These are phyloP conservation scores for Leccinum rimulosum DNA, from an alignment of 768 basidiomycete species.

Conservation along the genomic window DNA sequence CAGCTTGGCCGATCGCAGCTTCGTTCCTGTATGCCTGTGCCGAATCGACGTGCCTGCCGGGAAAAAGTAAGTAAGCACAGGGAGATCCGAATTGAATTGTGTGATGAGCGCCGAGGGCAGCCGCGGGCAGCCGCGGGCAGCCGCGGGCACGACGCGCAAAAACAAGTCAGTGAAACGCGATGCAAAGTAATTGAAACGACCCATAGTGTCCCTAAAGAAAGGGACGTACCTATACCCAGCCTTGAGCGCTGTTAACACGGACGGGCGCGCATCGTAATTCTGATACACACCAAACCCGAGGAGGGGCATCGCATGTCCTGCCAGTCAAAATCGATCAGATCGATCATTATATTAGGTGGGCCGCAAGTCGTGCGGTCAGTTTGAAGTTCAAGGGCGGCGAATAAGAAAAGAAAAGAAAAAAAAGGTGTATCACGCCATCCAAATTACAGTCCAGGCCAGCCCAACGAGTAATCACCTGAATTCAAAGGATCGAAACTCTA, in stretches of 20 bases:
- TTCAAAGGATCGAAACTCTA: slow-evolving; percentile 9
- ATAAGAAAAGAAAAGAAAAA: background rate
- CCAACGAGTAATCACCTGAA: slow-evolving; percentile 28
- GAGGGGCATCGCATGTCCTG: slow-evolving; percentile 58
- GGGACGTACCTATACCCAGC: slow-evolving; percentile 57
- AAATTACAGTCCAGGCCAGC: background rate
- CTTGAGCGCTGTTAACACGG: slow-evolving; percentile 60
- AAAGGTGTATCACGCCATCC: background rate
- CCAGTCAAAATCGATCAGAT: slow-evolving; percentile 4
- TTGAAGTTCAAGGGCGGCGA: background rate
- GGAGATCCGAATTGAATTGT: background rate
- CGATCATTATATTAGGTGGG: background rate
- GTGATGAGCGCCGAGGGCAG: background rate
- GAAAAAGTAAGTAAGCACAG: background rate
- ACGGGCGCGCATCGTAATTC: slow-evolving; percentile 54
- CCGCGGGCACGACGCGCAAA: background rate
- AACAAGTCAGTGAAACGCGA: background rate
- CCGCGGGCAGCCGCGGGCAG: background rate
- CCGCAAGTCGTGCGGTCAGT: background rate
- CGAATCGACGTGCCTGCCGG: slow-evolving; percentile 64
- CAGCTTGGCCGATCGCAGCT: slow-evolving; percentile 55
- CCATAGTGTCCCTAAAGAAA: background rate
- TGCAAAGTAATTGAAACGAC: background rate
- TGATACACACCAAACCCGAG: slow-evolving; percentile 73
- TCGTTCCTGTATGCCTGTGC: slow-evolving; percentile 72